These are phyloP conservation scores for Boletus reticuloceps DNA, from an alignment of 768 basidiomycete species.

Conservation along the genomic window DNA sequence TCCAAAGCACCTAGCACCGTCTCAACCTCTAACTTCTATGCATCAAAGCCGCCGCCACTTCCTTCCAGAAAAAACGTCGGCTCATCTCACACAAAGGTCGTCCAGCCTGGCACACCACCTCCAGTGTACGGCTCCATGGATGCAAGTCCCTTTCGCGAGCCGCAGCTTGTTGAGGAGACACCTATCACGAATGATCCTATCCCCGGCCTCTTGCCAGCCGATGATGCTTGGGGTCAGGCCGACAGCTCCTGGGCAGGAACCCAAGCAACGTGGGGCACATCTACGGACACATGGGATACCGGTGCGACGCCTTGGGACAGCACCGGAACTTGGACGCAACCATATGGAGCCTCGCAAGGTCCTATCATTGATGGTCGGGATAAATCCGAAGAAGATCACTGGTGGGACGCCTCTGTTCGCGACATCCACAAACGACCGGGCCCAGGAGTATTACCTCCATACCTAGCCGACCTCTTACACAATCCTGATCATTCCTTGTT, in stretches of 20 bases:
- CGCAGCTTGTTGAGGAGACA: slow-evolving; percentile 51
- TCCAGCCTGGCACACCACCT: slow-evolving; percentile 28
- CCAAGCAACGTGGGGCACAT: slow-evolving; percentile 10
- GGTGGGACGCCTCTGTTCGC: slow-evolving; percentile 63
- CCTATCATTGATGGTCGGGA: slow-evolving; percentile 58
- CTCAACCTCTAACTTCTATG: slow-evolving; percentile 27
- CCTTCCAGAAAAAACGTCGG: slow-evolving; percentile 35
- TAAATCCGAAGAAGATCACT: slow-evolving; percentile 57
- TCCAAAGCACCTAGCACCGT: slow-evolving; percentile 25
- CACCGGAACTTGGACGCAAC: slow-evolving; percentile 21
- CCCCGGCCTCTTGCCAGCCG: slow-evolving; percentile 37
- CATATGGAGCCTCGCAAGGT: slow-evolving; percentile 25
- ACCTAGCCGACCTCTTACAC: slow-evolving; percentile 66
- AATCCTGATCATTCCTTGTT: slow-evolving; percentile 71
- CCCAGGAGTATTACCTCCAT: slow-evolving; percentile 64
- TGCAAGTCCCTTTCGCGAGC: slow-evolving; percentile 45
- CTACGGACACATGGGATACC: slow-evolving; percentile 21
- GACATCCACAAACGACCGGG: slow-evolving; percentile 56
- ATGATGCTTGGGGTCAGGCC: slow-evolving; percentile 21
- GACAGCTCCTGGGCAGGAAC: slow-evolving; percentile 14
- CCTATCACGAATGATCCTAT: slow-evolving; percentile 34
- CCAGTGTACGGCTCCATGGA: slow-evolving; percentile 25
- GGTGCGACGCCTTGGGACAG: slow-evolving; percentile 25
- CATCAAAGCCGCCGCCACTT: slow-evolving; percentile 35
- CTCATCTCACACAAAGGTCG: slow-evolving; percentile 36